Evolutionary conservation across 495 filamentous ascomycete genomes (phyloP).

Genomic region (Aspergillus heteromorphus): DNA sequence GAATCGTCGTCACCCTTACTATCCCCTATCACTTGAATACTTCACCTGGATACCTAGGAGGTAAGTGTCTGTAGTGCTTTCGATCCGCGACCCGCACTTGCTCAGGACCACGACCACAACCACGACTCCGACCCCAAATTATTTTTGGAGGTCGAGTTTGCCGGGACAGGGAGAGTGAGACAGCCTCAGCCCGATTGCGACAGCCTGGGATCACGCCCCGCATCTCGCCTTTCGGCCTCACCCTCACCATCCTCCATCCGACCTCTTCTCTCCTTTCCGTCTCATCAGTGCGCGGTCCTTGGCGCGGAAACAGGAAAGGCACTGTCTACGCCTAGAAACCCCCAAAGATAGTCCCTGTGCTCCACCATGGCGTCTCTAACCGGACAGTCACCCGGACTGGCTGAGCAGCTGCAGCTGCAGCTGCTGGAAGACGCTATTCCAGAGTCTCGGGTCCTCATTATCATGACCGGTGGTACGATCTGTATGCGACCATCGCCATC

Average conservation of each 20-base stretch:
- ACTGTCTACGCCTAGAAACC: background rate
- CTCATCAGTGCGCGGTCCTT: background rate
- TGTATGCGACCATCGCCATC: constrained; percentile 76
- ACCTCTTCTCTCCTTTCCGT: background rate
- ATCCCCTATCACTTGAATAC: background rate
- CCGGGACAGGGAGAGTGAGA: no score
- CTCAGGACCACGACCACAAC: no score
- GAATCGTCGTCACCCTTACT: background rate
- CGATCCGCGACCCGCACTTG: background rate
- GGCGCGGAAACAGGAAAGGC: background rate
- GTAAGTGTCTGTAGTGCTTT: no score
- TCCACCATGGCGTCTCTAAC: constrained; percentile 23
- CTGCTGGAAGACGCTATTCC: constrained; percentile 23
- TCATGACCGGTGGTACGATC: constrained; percentile 95
- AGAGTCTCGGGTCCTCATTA: constrained; percentile 82
- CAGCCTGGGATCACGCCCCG: background rate
- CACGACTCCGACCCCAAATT: background rate
- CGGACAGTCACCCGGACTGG: constrained; percentile 21
- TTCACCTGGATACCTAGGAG: no score
- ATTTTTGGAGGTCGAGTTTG: background rate
- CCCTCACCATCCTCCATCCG: no score
- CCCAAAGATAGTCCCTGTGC: background rate
- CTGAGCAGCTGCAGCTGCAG: constrained; percentile 14
- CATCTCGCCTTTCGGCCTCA: background rate
- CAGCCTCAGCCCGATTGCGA: background rate